phyloP scores from a whole-genome alignment of 1,139 yeast genomes.

The Eremothecium sinecaudum region DNA sequence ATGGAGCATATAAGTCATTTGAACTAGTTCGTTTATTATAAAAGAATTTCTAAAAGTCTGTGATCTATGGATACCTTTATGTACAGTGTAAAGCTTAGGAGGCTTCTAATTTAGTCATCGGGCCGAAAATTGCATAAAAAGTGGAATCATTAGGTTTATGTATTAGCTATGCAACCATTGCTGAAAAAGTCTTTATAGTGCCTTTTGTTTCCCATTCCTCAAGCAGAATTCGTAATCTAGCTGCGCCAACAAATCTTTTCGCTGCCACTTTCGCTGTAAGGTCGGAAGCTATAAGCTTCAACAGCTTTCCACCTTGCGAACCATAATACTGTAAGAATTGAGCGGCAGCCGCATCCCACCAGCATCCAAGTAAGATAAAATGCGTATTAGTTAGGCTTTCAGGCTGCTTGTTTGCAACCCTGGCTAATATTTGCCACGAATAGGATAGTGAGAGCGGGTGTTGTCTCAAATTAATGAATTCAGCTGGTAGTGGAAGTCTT shows the following conservation, averaged over 20 bases:
- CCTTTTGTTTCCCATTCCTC: slow-evolving; percentile 60
- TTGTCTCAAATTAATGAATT: slow-evolving; percentile 24
- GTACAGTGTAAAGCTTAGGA: too few species aligned
- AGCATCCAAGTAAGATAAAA: slow-evolving; percentile 60
- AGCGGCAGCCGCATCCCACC: slow-evolving; percentile 85
- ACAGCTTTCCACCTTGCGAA: slow-evolving; percentile 56
- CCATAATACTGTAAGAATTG: slow-evolving; percentile 53
- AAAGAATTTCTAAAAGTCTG: too few species aligned
- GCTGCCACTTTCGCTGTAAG: slow-evolving; percentile 47
- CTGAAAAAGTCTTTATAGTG: slow-evolving; percentile 40
- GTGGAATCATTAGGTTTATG: too few species aligned
- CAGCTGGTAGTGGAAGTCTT: slow-evolving; percentile 30
- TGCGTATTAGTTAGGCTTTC: slow-evolving; percentile 55
- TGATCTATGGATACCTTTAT: too few species aligned
- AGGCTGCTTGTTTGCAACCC: slow-evolving; percentile 51
- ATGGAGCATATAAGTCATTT: too few species aligned
- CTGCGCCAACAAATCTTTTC: slow-evolving; percentile 61
- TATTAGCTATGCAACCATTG: slow-evolving; percentile 40
- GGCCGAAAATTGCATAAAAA: too few species aligned
- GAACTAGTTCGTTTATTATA: too few species aligned
- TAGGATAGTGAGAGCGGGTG: slow-evolving; percentile 47
- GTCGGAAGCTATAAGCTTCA: slow-evolving; percentile 37
- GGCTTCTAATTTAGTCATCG: too few species aligned
- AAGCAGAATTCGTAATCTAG: slow-evolving; percentile 61
- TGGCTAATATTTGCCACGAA: slow-evolving; percentile 64